Evolutionary conservation across 768 basidiomycete genomes (phyloP), one percentile per base, ranked within the genome.

Genomic region (Sporobolomyces phaffii): DNA sequence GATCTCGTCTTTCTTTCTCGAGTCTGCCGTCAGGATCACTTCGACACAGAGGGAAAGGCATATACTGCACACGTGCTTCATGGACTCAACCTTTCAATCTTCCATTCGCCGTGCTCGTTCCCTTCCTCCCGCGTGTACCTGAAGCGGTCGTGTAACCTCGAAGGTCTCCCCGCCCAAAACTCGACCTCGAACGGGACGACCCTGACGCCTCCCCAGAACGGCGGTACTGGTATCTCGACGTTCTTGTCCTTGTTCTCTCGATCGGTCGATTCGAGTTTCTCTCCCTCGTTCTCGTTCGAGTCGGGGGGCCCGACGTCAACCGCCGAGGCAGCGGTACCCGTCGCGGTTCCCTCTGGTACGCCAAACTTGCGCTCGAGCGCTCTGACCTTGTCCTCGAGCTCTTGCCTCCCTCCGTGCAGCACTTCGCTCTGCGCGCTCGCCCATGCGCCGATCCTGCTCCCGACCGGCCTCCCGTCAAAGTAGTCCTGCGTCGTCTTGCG

Each of bases 91-190:
- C 90, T 80, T 58, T 91, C 86, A 57, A 91, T 84, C 75, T 80
- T 84, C 92, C 92, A 96, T 70, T 77, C 77, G 17, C 84, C 80
- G 28, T 79, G 76, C 48, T 82, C 73, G 22, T 40, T 34, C 10
- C 72, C 75, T 49, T 76, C 64, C 10, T 58, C 15, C 43, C 77
- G 63, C 18, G 74, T 74, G 73, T 78, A 80, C n/a, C 77, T 33
- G 36, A 94, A 84, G 48, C 93, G 86, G 77, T 97, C 92, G 73
- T 97, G 93, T 54, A 97, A 80, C 61, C 94, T 84, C 29, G 90
- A 93, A n/a, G 90, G 90, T 74, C 91, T 88, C 34, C 94, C 94
- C n/a, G 84, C 82, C 94, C 94, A 97, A 77, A 97, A 97, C 76
- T 98, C 94, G 56, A 98, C 82, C 79, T 98, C 94, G 91, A 82